Percentiles rank a stretch among this genome's conserved stretches.
Conservation (phyloP, 306 rosid species). For the Prinsepia uniflora region DNA sequence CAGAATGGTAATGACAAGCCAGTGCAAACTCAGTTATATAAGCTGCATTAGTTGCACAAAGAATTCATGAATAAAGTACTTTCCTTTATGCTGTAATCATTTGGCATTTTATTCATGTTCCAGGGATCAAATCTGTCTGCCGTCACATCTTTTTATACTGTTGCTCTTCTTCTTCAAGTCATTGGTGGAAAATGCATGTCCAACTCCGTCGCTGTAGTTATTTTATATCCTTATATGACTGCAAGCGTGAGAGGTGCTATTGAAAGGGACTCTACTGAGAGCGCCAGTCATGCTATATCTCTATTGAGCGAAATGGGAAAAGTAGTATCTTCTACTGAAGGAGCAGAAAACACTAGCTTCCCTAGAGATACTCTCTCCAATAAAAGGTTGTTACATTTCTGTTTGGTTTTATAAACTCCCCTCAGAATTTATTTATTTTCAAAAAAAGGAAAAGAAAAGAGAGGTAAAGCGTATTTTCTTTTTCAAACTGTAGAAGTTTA, state of each 20-base stretch:
- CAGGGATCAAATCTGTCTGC: constrained; percentile 63
- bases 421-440: background rate
- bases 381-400: constrained; percentile 41
- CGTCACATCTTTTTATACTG: constrained; percentile 49
- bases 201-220: constrained; percentile 51
- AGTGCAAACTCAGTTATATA: background rate
- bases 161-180: constrained; percentile 74
- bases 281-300: constrained; percentile 25
- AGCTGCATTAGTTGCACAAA: background rate
- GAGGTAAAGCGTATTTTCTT: background rate
- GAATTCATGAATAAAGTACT: constrained; percentile 1
- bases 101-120: constrained; percentile 25
- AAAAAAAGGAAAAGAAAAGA: background rate
- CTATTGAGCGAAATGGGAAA: constrained; percentile 40
- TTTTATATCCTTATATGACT: constrained; percentile 43
- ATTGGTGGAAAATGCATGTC: constrained; percentile 55
- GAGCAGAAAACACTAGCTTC: constrained; percentile 30
- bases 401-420: background rate
- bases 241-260: constrained; percentile 27
- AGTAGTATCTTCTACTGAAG: constrained; percentile 27
- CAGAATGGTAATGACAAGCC: background rate
- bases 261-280: constrained; percentile 31
- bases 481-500: no score
- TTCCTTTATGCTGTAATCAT: constrained; percentile 25
- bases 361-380: constrained; percentile 25